A percentile compares a stretch with the other conserved stretches of the same genome.
phyloP scores from a whole-genome alignment of 2,329 filamentous ascomycete species.

The Curvularia hawaiiensis region DNA sequence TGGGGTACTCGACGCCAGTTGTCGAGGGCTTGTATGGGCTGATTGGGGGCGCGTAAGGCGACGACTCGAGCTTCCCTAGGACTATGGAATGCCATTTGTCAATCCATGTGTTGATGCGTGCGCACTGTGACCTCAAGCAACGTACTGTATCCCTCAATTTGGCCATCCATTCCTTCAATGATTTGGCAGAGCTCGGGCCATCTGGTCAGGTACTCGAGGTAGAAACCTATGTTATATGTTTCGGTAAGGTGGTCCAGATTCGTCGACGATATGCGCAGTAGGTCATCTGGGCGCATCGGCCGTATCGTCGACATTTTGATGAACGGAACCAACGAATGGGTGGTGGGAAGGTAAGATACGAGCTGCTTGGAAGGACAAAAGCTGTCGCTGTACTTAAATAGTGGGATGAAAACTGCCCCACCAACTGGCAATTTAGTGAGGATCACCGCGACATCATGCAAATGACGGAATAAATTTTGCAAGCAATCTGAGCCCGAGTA shows the following conservation, averaged over 20 bases:
- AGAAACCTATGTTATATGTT: constrained; percentile 95
- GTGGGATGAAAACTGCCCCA: no score
- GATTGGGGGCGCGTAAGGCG: constrained; percentile 73
- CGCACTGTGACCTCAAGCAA: not conserved
- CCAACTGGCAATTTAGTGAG: no score
- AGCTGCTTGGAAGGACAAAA: constrained; percentile 3
- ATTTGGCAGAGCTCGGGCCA: constrained; percentile 96
- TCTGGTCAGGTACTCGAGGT: constrained; percentile 92
- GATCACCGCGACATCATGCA: no score
- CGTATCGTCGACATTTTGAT: constrained; percentile 78
- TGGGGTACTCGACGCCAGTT: constrained; percentile 48
- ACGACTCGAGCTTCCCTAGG: constrained; percentile 93
- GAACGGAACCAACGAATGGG: not conserved
- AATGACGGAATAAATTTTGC: no score
- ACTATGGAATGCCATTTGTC: constrained; percentile 58
- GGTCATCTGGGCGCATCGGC: constrained; percentile 70
- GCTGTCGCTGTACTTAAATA: no score
- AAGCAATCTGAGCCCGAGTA: no score
- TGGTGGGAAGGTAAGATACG: constrained; percentile 2
- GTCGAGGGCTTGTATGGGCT: constrained; percentile 68
- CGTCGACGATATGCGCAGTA: constrained; percentile 89
- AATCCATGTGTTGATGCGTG: not conserved
- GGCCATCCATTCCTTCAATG: constrained; percentile 82
- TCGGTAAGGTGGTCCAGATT: constrained; percentile 98
- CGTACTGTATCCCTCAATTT: constrained; percentile 91